Percentiles rank a stretch among this genome's conserved stretches.
Conservation (phyloP, 495 filamentous ascomycete genomes). For the Xylaria nigripes region DNA sequence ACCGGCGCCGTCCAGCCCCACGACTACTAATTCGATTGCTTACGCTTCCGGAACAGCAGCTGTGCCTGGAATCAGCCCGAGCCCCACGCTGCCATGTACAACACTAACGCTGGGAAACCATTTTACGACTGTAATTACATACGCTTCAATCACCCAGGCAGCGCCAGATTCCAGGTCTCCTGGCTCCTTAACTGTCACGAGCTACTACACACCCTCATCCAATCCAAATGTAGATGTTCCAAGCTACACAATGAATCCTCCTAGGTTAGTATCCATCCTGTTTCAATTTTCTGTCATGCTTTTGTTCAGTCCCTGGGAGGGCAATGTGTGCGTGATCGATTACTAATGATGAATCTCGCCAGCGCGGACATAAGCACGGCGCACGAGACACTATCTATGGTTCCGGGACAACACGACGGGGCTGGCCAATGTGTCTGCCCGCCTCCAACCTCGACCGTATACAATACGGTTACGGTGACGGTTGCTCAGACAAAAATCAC, state of each 20-base stretch:
- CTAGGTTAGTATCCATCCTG: slow-evolving; percentile 19
- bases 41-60: not conserved
- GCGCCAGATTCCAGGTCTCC: slow-evolving; percentile 13
- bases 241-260: slow-evolving; percentile 14
- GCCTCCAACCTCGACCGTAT: slow-evolving; percentile 3
- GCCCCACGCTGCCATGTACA: slow-evolving; percentile 11
- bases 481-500: slow-evolving; percentile 18
- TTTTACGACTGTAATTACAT: slow-evolving; percentile 21
- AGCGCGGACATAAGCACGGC: too few relatives aligned
- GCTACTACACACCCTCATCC: slow-evolving; percentile 5
- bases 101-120: slow-evolving; percentile 20
- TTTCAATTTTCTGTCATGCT: slow-evolving; percentile 1
- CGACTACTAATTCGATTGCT: not conserved
- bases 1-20: slow-evolving; percentile 7
- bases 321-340: not conserved
- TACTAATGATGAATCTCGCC: not conserved
- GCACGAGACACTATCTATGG: not conserved
- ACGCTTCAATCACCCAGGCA: slow-evolving; percentile 14
- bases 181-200: slow-evolving; percentile 1
- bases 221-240: slow-evolving; percentile 12
- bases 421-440: not conserved
- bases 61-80: slow-evolving; percentile 3
- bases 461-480: slow-evolving; percentile 12
- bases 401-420: not conserved
- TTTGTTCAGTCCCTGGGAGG: not conserved